These are phyloP conservation scores for Vicia villosa DNA, from an alignment of 306 rosid genomes.

Conservation along the genomic window DNA sequence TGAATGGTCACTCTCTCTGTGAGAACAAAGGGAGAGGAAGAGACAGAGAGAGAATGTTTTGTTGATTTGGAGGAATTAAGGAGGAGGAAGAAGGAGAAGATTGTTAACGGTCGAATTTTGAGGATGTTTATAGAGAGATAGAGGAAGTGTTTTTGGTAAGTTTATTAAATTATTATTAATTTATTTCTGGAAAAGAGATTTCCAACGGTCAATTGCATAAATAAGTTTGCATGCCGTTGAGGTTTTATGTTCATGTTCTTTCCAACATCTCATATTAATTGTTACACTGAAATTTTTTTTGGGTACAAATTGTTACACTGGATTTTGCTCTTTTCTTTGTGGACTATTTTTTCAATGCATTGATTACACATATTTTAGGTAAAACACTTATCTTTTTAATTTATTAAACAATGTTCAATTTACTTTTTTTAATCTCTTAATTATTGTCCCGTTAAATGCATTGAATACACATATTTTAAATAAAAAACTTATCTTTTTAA, in stretches of 20 bases:
- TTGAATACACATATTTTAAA: too few species aligned
- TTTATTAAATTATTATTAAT: not conserved
- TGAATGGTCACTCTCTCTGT: not conserved
- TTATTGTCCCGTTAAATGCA: too few species aligned
- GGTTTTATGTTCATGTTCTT: not conserved
- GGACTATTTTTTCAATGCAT: too few species aligned
- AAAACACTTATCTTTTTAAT: too few species aligned
- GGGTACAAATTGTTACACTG: too few species aligned
- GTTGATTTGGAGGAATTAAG: not conserved
- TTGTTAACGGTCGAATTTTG: slow-evolving; percentile 26
- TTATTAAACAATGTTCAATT: too few species aligned
- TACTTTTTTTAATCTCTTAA: too few species aligned
- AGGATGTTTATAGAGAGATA: not conserved
- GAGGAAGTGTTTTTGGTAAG: slow-evolving; percentile 14
- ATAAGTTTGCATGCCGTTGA: slow-evolving; percentile 15
- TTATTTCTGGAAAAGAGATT: not conserved
- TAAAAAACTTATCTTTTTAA: too few species aligned
- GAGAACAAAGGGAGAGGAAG: not conserved
- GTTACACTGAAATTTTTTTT: not conserved
- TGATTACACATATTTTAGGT: too few species aligned
- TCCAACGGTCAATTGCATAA: slow-evolving; percentile 32
- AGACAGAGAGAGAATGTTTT: not conserved
- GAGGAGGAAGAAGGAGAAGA: not conserved
- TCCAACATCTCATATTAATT: not conserved
- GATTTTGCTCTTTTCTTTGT: too few species aligned